Percentiles rank a stretch among this genome's conserved stretches.
phyloP scores from a whole-genome alignment of 1,139 yeast species.

The Diutina siamensis region DNA sequence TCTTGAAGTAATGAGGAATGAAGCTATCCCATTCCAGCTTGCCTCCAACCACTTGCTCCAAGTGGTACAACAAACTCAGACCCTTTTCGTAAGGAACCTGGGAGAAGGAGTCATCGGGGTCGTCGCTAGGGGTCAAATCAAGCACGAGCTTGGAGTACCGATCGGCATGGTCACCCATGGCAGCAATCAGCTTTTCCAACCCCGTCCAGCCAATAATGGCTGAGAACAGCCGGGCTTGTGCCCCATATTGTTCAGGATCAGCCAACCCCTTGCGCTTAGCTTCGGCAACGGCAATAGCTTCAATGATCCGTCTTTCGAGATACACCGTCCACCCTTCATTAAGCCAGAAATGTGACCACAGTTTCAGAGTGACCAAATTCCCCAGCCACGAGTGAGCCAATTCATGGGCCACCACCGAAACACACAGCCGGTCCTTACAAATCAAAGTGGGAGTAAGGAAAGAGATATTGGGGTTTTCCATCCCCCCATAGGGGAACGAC shows the following conservation, averaged over 20 bases:
- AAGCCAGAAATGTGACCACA: slow-evolving; percentile 31
- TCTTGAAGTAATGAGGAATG: slow-evolving; percentile 22
- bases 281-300: slow-evolving; percentile 19
- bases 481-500: slow-evolving; percentile 29
- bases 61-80: slow-evolving; percentile 20
- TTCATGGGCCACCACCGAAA: slow-evolving; percentile 27
- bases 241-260: slow-evolving; percentile 16
- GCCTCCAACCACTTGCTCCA: slow-evolving; percentile 21
- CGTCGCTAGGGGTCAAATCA: slow-evolving; percentile 17
- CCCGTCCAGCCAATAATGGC: slow-evolving; percentile 22
- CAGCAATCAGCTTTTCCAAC: slow-evolving; percentile 15
- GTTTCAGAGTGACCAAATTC: slow-evolving; percentile 24
- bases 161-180: slow-evolving; percentile 14
- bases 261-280: slow-evolving; percentile 14
- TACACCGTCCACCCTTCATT: slow-evolving; percentile 32
- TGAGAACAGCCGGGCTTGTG: slow-evolving; percentile 21
- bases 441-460: slow-evolving; percentile 27
- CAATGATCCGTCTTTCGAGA: slow-evolving; percentile 24
- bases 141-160: slow-evolving; percentile 15
- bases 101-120: slow-evolving; percentile 27
- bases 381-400: slow-evolving; percentile 31
- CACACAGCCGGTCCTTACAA: slow-evolving; percentile 24
- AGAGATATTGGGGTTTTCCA: slow-evolving; percentile 29
- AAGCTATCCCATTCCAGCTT: slow-evolving; percentile 19
- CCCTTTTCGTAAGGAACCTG: slow-evolving; percentile 28